A percentile compares a stretch with the other conserved stretches of the same genome.
Evolutionary conservation across 2,329 filamentous ascomycete genomes (phyloP).

Genomic region (Colletotrichum chlorophyti): DNA sequence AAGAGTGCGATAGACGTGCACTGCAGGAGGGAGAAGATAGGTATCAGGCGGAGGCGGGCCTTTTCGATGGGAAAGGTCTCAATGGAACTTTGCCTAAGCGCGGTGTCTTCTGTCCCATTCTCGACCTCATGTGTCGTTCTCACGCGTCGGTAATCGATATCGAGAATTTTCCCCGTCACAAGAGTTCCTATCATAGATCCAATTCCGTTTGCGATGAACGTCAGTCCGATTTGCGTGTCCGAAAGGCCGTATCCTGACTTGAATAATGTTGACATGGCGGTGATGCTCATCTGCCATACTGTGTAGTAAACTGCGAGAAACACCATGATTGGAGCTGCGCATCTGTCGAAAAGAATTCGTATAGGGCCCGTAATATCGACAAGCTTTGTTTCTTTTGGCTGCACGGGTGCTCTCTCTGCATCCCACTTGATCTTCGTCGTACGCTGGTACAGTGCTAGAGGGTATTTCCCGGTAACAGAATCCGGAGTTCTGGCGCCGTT

Average conservation of each 20-base stretch:
- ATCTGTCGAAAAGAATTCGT: conserved; percentile 52
- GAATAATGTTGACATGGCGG: conserved; percentile 58
- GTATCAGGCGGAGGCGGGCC: conserved; percentile 56
- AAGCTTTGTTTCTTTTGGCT: conserved; percentile 30
- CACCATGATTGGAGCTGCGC: conserved; percentile 50
- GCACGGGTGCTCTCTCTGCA: no score
- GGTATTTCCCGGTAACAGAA: conserved; percentile 34
- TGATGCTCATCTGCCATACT: conserved; percentile 63
- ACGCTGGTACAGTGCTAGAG: conserved; percentile 41
- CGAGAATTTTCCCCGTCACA: conserved; percentile 57
- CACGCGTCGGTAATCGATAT: conserved; percentile 55
- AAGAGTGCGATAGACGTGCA: conserved; percentile 55
- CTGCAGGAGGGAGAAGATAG: conserved; percentile 51
- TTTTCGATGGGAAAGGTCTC: conserved; percentile 54
- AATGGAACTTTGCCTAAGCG: not conserved
- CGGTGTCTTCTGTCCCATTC: not conserved
- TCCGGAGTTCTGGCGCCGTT: conserved; percentile 41
- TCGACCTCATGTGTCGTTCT: conserved; percentile 34
- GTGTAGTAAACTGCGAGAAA: conserved; percentile 59
- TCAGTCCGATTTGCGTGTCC: conserved; percentile 54
- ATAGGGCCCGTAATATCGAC: conserved; percentile 54
- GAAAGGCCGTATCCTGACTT: conserved; percentile 47
- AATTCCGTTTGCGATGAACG: conserved; percentile 61
- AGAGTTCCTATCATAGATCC: conserved; percentile 61
- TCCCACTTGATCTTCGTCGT: conserved; percentile 35